Conservation (phyloP, 768 basidiomycete genomes). For the Mycena indigotica region DNA sequence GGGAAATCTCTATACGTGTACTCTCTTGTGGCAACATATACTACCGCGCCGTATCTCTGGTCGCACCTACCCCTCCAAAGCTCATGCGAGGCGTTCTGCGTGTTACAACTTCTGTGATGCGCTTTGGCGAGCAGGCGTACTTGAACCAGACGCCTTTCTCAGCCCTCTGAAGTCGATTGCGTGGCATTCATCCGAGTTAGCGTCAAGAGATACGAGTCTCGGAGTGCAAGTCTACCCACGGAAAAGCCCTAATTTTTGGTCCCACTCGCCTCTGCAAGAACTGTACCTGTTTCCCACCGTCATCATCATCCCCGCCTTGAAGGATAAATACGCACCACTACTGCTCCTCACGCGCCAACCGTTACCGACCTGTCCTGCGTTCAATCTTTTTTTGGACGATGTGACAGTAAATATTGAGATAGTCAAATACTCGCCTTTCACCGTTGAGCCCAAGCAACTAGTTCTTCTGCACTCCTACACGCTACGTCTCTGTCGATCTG, state of each 20-base stretch:
- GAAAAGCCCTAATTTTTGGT: constrained; percentile 72
- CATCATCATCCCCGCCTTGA: constrained; percentile 41
- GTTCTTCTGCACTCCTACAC: constrained; percentile 62
- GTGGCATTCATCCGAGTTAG: constrained; percentile 20
- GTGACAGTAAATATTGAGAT: constrained; percentile 45
- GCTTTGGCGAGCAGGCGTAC: constrained; percentile 50
- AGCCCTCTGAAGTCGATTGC: too few relatives aligned
- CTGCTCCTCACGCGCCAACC: constrained; percentile 68
- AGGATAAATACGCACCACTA: constrained; percentile 54
- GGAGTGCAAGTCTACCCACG: constrained; percentile 45
- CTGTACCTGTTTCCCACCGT: constrained; percentile 58
- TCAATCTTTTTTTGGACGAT: constrained; percentile 64
- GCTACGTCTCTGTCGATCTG: constrained; percentile 57
- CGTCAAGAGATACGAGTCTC: constrained; percentile 12
- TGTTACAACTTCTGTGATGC: constrained; percentile 58
- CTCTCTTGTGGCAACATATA: constrained; percentile 47
- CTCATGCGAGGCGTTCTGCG: constrained; percentile 59
- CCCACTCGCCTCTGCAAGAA: constrained; percentile 35
- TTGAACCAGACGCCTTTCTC: constrained; percentile 57
- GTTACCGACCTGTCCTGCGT: constrained; percentile 56
- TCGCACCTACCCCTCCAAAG: constrained; percentile 44
- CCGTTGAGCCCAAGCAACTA: constrained; percentile 48
- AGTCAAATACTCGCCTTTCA: constrained; percentile 50
- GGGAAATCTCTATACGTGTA: constrained; percentile 47
- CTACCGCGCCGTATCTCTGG: constrained; percentile 47